phyloP scores from a whole-genome alignment of 495 filamentous ascomycete genomes.

The Bombardia bombarda region DNA sequence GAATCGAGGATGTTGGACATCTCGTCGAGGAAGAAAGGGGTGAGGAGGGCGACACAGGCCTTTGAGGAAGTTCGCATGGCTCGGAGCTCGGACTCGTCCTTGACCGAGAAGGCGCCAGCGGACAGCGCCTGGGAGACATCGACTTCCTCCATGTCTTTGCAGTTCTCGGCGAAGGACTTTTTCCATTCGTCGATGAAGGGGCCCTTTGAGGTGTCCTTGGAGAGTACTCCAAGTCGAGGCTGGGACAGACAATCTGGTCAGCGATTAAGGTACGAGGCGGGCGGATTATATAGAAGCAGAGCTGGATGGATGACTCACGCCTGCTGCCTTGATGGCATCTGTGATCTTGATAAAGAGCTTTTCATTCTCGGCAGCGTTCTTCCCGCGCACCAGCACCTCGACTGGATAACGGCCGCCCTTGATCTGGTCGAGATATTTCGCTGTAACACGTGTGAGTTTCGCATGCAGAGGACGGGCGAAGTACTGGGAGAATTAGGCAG shows the following conservation, averaged over 20 bases:
- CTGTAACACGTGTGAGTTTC: constrained; percentile 40
- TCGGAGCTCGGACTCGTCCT: constrained; percentile 92
- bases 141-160: constrained; percentile 79
- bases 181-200: constrained; percentile 97
- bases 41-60: constrained; percentile 85
- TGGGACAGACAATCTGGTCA: constrained; percentile 31
- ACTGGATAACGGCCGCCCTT: constrained; percentile 87
- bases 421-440: constrained; percentile 85
- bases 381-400: constrained; percentile 81
- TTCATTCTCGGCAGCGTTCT: constrained; percentile 80
- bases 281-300: not conserved
- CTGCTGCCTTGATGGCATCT: constrained; percentile 77
- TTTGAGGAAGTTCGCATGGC: constrained; percentile 88
- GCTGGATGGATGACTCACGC: constrained; percentile 50
- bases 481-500: not conserved
- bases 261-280: constrained; percentile 11
- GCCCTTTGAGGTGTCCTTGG: constrained; percentile 75
- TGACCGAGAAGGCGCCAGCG: constrained; percentile 76
- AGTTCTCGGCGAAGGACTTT: constrained; percentile 62
- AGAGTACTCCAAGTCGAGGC: constrained; percentile 82
- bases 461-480: not conserved
- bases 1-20: constrained; percentile 93
- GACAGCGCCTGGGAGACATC: constrained; percentile 81
- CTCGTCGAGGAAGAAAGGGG: constrained; percentile 90
- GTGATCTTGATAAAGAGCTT: constrained; percentile 76